Base-by-base conservation (phyloP, 495 filamentous ascomycete genomes). In the Penicillium longicatenatum region DNA sequence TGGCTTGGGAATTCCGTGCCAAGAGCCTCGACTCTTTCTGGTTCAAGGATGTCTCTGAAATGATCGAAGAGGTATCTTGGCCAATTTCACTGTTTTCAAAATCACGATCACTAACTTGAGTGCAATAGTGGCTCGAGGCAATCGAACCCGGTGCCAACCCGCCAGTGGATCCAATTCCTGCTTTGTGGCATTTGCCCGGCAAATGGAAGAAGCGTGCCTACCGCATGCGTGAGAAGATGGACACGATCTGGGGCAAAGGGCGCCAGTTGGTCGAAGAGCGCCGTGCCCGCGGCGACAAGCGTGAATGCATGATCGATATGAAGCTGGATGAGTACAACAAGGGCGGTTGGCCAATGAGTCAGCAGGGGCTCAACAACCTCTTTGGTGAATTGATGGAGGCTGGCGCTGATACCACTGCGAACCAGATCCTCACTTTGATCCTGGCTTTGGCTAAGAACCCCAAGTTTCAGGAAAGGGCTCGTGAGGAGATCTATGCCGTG, bases 61-160 rank as follows among this genome's bases (percentile, higher is more conserved):
- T 30, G 14, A 50, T n/a, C 12, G 17, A 48, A 48, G 30, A 49
- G 16, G 6, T 19, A 35, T 20, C 37, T 17, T 19, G 21, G 6
- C 21, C 29, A 11, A n/a, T 16, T 17, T n/a, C n/a, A 3, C 31
- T 33, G 11, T 33, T 33, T 9, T 12, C 11, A 9, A 11, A 33
- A 33, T 33, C 31, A 9, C 31, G 31, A 9, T 33, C 31, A 33
- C 31, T 33, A 33, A 50, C 37, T 35, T 0, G 8, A 33, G 17
- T 21, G 11, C 4, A 10, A 14, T 37, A 50, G 76, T 82, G 75
- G 76, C 73, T 75, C 16, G 56, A 70, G 52, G 59, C 82, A 2
- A 75, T 79, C 60, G 79, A 82, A 55, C 46, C 70, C 1, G 81
- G 80, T 11, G 75, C 75, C 1, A 82, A 77, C 9, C 81, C 81